A percentile compares a stretch with the other conserved stretches of the same genome.
These are phyloP conservation scores for Neoboletus brunneissimus DNA, from an alignment of 768 basidiomycete species.

Conservation along the genomic window DNA sequence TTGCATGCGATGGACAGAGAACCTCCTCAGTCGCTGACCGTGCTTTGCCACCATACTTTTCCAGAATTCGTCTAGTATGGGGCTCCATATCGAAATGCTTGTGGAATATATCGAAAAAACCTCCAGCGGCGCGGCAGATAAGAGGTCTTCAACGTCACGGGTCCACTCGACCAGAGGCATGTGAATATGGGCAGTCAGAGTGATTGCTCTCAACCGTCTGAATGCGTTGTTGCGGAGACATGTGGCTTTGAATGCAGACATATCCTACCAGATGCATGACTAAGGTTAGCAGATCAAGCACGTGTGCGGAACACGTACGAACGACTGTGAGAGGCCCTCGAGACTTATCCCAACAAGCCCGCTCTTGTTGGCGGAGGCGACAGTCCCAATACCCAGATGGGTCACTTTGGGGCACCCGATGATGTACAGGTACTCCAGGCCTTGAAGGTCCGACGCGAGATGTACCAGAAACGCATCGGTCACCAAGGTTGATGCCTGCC, in stretches of 20 bases:
- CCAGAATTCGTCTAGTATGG: conserved; percentile 50
- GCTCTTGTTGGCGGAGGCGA: conserved; percentile 43
- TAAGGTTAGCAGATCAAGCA: background rate
- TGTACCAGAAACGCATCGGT: conserved; percentile 54
- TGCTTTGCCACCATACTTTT: conserved; percentile 47
- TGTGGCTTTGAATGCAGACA: conserved; percentile 41
- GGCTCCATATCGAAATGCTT: conserved; percentile 38
- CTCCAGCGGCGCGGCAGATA: conserved; percentile 51
- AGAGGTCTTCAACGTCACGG: conserved; percentile 38
- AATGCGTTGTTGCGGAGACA: conserved; percentile 40
- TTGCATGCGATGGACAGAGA: conserved; percentile 65
- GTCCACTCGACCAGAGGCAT: conserved; percentile 45
- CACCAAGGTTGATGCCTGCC: conserved; percentile 53
- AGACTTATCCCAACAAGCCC: conserved; percentile 57
- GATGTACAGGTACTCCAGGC: conserved; percentile 57
- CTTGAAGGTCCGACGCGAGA: conserved; percentile 47
- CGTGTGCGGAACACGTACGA: conserved; percentile 42
- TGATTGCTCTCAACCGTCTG: conserved; percentile 50
- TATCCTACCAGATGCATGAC: conserved; percentile 42
- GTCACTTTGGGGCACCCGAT: conserved; percentile 71
- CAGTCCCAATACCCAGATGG: conserved; percentile 51
- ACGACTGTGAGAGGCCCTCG: conserved; percentile 58
- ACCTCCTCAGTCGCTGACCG: conserved; percentile 46
- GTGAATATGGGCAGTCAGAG: conserved; percentile 48
- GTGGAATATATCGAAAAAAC: conserved; percentile 62